Evolutionary conservation across 208 protist species (phyloP).

Genomic region (Acanthamoeba divionensis): DNA sequence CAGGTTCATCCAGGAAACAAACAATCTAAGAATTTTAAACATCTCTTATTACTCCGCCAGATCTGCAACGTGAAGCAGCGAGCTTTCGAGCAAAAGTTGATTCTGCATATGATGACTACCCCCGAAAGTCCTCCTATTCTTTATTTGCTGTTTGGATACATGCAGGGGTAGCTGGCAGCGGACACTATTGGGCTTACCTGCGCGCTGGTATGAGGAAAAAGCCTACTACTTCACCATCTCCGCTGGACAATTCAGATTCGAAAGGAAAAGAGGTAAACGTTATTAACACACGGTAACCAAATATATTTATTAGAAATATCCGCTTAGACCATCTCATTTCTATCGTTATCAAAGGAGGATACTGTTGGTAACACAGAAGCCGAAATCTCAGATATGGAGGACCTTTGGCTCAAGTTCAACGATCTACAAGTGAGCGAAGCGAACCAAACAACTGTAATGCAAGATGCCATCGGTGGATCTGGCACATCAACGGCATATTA

Average conservation of each 20-base stretch:
- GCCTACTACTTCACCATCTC: neutral
- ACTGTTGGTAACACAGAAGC: neutral
- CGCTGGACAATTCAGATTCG: too few species aligned
- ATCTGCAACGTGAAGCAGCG: neutral
- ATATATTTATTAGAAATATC: too few species aligned
- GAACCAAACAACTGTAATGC: neutral
- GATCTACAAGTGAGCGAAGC: neutral
- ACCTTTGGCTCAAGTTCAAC: slow-evolving; percentile 41
- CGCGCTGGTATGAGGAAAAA: neutral
- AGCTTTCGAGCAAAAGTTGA: neutral
- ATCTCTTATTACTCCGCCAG: neutral
- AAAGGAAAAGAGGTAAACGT: too few species aligned
- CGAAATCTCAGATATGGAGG: neutral
- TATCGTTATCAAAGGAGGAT: too few species aligned
- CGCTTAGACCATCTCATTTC: too few species aligned
- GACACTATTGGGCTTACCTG: slow-evolving; percentile 64
- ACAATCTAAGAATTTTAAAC: too few species aligned
- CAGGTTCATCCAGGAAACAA: too few species aligned
- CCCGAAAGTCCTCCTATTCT: neutral
- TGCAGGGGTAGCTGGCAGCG: slow-evolving; percentile 32
- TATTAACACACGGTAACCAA: too few species aligned
- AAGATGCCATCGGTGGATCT: neutral
- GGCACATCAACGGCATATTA: slow-evolving; percentile 23
- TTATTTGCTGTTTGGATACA: slow-evolving; percentile 62
- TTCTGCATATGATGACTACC: slow-evolving; percentile 7